Conservation (phyloP, 768 basidiomycete genomes). For the Mycena sanguinolenta region DNA sequence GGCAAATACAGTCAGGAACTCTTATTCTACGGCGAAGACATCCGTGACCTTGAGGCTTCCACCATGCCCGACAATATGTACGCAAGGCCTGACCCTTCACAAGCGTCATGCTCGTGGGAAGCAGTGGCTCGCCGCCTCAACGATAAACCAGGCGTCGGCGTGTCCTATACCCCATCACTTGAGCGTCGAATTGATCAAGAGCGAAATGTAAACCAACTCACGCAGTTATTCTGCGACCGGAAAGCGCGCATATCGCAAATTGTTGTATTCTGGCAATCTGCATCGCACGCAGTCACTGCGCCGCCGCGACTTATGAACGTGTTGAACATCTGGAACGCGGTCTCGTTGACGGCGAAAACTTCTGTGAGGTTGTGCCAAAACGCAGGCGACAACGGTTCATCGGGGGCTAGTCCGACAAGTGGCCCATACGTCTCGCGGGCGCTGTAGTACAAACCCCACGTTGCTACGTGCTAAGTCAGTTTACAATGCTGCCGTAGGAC, state of each 20-base stretch:
- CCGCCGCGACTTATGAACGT: constrained; percentile 44
- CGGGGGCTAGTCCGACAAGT: constrained; percentile 40
- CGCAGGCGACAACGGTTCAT: constrained; percentile 47
- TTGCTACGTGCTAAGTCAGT: background rate
- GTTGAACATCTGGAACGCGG: constrained; percentile 49
- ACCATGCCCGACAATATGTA: constrained; percentile 18
- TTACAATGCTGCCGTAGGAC: background rate
- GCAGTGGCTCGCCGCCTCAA: background rate
- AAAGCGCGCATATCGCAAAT: constrained; percentile 51
- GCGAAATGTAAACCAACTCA: background rate
- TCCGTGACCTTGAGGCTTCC: background rate
- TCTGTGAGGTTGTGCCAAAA: constrained; percentile 59
- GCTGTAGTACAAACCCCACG: constrained; percentile 37
- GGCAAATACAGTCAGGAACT: no score
- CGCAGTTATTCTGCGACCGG: constrained; percentile 46
- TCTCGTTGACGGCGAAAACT: constrained; percentile 46
- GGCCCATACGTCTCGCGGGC: constrained; percentile 52
- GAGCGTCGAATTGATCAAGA: background rate
- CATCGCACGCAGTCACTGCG: constrained; percentile 41
- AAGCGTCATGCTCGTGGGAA: constrained; percentile 11
- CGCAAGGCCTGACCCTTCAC: constrained; percentile 21
- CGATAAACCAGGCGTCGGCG: constrained; percentile 12
- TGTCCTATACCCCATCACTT: background rate
- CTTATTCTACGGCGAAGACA: background rate
- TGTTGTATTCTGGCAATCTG: constrained; percentile 44